Evolutionary conservation across 208 protist genomes (phyloP), one percentile per base, ranked within the genome.

Genomic region (Jaenimonas drosophilae): DNA sequence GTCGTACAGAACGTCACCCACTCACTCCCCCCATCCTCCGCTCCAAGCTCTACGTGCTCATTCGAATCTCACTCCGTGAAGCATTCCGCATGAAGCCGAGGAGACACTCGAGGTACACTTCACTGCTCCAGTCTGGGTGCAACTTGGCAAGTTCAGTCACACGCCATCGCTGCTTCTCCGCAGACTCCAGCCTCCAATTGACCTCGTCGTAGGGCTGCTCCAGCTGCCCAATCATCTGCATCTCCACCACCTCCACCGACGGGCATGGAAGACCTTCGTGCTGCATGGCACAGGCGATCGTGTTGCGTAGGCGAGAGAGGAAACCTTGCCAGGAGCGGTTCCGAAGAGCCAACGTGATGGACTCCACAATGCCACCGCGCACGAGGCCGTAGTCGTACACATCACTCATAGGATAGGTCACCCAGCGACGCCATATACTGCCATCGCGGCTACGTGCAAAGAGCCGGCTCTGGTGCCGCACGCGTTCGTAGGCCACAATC

Each of bases 391-490:
- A 85, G n/a, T 11, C 33, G 58, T 47, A 66, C 31, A 50, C 60
- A 50, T 86, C 81, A 3, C 31, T 45, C 14, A 81, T 19, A 2
- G 81, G 68, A 41, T 81, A 72, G n/a, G 37, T 4, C 5, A 86
- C 31, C 28, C 54, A 52, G 25, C 70, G 72, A 12, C 70, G 54
- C 61, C 64, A 55, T 1, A 20, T 36, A 47, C 70, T 90, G 14
- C 21, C 38, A 25, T 81, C 61, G 17, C 76, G 75, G 54, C 72
- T 81, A 28, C 76, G 72, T 16, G 73, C 81, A 52, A 84, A 90
- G 21, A 85, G 47, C 28, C 40, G 57, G 23, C 54, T 57, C 53
- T 49, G 75, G 41, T 80, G 67, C 33, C 60, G 64, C 38, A 84
- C 49, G 29, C 42, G 46, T 17, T 71, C 32, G 49, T 86, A 81